Conservation (phyloP, 345 rosid species). For the Citrus unshiu region DNA sequence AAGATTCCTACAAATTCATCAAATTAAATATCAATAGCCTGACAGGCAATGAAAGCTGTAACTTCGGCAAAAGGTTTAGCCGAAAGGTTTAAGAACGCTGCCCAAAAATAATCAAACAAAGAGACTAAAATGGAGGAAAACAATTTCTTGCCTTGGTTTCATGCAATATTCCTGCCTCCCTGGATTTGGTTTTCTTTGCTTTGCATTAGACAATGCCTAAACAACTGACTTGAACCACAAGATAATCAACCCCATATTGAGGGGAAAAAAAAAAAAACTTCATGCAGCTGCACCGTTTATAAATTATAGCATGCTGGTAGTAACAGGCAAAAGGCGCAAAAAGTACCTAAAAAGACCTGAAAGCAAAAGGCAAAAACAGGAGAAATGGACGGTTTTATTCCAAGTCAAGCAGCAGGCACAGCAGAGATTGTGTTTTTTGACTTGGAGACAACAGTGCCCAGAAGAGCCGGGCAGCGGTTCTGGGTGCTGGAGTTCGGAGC, state of each 20-base stretch:
- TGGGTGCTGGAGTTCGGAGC: conserved; percentile 84
- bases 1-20: conserved; percentile 9
- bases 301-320: background rate
- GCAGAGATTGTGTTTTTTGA: conserved; percentile 73
- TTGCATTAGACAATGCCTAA: conserved; percentile 30
- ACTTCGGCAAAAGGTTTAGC: conserved; percentile 15
- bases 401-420: conserved; percentile 6
- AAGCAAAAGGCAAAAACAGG: background rate
- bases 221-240: conserved; percentile 40
- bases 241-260: conserved; percentile 40
- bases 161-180: conserved; percentile 22
- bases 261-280: conserved; percentile 18
- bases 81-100: background rate
- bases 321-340: background rate
- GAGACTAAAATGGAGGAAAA: background rate
- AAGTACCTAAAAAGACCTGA: background rate
- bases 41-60: conserved; percentile 9
- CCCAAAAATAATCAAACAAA: background rate
- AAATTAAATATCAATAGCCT: background rate
- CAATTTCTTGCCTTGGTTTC: conserved; percentile 25
- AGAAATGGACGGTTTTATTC: conserved; percentile 26
- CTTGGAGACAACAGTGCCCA: conserved; percentile 84
- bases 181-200: conserved; percentile 12
- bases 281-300: conserved; percentile 5
- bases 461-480: conserved; percentile 50